Evolutionary conservation across 1,139 yeast species (phyloP).

Genomic region (Pichia sp.): DNA sequence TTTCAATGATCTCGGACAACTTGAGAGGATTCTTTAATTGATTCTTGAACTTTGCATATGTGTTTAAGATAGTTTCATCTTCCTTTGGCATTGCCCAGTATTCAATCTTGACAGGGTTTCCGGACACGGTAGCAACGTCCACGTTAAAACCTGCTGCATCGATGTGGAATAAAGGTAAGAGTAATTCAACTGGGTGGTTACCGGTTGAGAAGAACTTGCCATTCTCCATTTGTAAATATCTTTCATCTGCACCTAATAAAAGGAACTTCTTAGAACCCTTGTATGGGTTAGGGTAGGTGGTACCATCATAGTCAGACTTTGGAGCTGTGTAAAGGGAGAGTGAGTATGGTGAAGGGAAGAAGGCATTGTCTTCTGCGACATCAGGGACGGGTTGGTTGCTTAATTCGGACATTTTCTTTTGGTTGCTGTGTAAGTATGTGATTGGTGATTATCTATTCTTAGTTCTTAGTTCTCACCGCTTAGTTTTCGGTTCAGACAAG

Average conservation of each 20-base stretch:
- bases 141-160: conserved; percentile 11
- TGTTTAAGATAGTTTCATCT: conserved; percentile 8
- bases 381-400: too few species aligned
- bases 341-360: too few species aligned
- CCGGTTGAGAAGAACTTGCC: conserved; percentile 12
- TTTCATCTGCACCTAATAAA: conserved; percentile 9
- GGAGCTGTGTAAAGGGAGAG: conserved; percentile 6
- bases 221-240: conserved; percentile 7
- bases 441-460: too few species aligned
- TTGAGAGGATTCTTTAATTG: conserved; percentile 4
- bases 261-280: conserved; percentile 7
- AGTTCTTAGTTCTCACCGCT: too few species aligned
- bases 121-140: conserved; percentile 12
- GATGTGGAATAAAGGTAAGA: conserved; percentile 11
- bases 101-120: conserved; percentile 11
- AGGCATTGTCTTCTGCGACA: too few species aligned
- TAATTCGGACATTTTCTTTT: too few species aligned
- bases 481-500: too few species aligned
- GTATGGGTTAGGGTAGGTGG: conserved; percentile 7
- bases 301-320: conserved; percentile 11
- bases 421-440: too few species aligned
- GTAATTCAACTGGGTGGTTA: conserved; percentile 12
- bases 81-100: conserved; percentile 13
- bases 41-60: conserved; percentile 3
- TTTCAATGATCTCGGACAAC: conserved; percentile 4